Base-by-base conservation (phyloP, 495 filamentous ascomycete genomes). In the Tetracladium marchalianum region DNA sequence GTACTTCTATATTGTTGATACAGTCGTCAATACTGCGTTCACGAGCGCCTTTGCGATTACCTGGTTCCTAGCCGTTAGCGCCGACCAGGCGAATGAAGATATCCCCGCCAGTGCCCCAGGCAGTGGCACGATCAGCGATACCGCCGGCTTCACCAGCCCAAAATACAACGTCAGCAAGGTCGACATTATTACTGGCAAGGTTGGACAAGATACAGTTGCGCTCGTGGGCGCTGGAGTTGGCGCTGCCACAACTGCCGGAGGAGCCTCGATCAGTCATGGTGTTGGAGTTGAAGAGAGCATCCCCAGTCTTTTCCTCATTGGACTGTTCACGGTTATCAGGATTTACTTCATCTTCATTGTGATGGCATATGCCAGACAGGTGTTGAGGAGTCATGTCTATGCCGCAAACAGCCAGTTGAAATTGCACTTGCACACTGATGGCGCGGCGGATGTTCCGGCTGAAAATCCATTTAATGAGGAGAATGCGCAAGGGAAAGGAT, bases 1-100 rank as follows among this genome's bases (percentile, higher is more conserved):
- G 34, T 92, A 79, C 65, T 69, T 87, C 33, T 93, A 90, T 60
- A 62, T 82, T n/a, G 51, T 92, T 58, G 89, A 95, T 64, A 80
- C 79, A 18, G 33, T 84, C 31, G 73, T 90, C 55, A 93, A 90
- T 63, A 76, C 75, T 31, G 73, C 76, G 27, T 93, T 87, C 62
- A 93, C 87, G 7, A 66, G 77, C 16, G 76, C 78, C 5, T 95
- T 95, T 58, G 85, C 80, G 27, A 63, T 88, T 33, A 79, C 76
- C 11, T 95, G 89, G 89, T 94, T 90, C 66, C 62, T 87, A 9
- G 75, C 84, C 11, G 66, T 82, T 36, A 76, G 78, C 17, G 70
- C 76, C 39, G 60, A 62, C 31, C 59, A 62, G 15, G 53, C 64
- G 35, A 48, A 51, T 22, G 54, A 58, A 11, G 41, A 50, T 32